Conservation (phyloP, 805 yeast genomes). For the Metschnikowia peoriensis region DNA sequence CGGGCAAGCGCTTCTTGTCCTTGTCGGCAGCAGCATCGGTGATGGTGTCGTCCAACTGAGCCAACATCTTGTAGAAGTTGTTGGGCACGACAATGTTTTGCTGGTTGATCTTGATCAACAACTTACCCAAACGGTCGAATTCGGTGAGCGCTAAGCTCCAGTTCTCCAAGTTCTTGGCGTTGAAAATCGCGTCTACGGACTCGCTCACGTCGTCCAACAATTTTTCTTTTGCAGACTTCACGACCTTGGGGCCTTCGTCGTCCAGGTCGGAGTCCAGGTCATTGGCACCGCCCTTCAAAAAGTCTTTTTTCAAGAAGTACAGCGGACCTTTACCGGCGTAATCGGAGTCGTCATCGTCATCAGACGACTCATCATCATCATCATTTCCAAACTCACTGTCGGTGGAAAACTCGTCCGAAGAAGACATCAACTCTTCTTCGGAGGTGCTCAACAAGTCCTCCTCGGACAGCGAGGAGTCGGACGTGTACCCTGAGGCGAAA, state of each 20-base stretch:
- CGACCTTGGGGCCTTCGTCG: conserved; percentile 77
- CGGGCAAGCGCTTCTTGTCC: conserved; percentile 71
- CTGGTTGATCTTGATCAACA: conserved; percentile 67
- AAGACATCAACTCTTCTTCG: conserved; percentile 57
- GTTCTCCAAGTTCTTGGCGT: conserved; percentile 65
- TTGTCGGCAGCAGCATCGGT: conserved; percentile 46
- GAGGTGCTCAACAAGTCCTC: conserved; percentile 54
- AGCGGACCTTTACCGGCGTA: conserved; percentile 46
- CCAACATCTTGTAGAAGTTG: conserved; percentile 64
- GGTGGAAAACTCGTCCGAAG: conserved; percentile 42
- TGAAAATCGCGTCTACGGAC: conserved; percentile 63
- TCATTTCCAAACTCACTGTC: conserved; percentile 54
- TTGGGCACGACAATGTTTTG: conserved; percentile 75
- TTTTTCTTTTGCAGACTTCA: conserved; percentile 92
- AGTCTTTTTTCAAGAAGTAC: conserved; percentile 52
- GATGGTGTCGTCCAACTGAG: conserved; percentile 69
- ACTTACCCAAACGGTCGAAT: conserved; percentile 74
- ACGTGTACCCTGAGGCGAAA: conserved; percentile 65
- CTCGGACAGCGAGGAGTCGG: conserved; percentile 52
- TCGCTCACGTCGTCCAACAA: conserved; percentile 80
- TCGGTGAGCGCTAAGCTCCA: conserved; percentile 76
- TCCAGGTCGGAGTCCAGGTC: conserved; percentile 49
- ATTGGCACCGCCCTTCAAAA: conserved; percentile 39
- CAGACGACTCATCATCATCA: conserved; percentile 21
- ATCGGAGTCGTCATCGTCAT: conserved; percentile 40